phyloP scores from a whole-genome alignment of 768 basidiomycete species.

The Trametes gibbosa region DNA sequence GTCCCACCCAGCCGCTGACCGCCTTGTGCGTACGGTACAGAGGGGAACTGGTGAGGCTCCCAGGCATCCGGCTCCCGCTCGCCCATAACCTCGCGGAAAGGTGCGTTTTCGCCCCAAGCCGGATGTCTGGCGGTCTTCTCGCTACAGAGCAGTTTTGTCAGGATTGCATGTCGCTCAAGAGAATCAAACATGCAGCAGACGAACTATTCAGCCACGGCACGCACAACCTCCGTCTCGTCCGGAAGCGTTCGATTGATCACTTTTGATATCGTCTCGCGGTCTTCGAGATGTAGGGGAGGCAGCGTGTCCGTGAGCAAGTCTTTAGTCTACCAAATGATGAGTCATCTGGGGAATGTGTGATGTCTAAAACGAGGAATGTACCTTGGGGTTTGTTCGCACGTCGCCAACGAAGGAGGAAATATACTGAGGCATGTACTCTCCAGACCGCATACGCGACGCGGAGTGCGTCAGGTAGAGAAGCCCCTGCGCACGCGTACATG shows the following conservation, averaged over 20 bases:
- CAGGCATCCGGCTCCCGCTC: not conserved
- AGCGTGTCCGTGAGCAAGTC: conserved; percentile 45
- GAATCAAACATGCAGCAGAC: conserved; percentile 23
- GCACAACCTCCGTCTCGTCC: conserved; percentile 41
- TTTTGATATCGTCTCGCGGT: conserved; percentile 49
- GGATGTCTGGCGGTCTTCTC: conserved; percentile 6
- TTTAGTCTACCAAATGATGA: conserved; percentile 22
- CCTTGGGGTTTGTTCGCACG: conserved; percentile 42
- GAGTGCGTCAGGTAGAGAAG: conserved; percentile 60
- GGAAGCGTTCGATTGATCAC: conserved; percentile 50
- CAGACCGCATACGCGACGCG: conserved; percentile 48
- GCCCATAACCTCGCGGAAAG: conserved; percentile 5
- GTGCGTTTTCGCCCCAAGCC: conserved; percentile 7
- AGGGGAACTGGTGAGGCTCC: conserved; percentile 17
- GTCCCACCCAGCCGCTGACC: not conserved
- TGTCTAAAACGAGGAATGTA: too few species aligned
- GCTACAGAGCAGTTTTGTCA: not conserved
- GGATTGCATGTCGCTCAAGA: not conserved
- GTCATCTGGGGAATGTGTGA: too few species aligned
- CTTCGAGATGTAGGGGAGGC: conserved; percentile 39
- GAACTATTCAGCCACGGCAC: conserved; percentile 48
- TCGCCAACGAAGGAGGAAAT: conserved; percentile 58
- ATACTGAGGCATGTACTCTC: conserved; percentile 48
- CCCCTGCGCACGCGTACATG: conserved; percentile 80
- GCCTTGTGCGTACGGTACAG: not conserved